phyloP scores from a whole-genome alignment of 2,329 filamentous ascomycete genomes.

The Penicillium palitans region DNA sequence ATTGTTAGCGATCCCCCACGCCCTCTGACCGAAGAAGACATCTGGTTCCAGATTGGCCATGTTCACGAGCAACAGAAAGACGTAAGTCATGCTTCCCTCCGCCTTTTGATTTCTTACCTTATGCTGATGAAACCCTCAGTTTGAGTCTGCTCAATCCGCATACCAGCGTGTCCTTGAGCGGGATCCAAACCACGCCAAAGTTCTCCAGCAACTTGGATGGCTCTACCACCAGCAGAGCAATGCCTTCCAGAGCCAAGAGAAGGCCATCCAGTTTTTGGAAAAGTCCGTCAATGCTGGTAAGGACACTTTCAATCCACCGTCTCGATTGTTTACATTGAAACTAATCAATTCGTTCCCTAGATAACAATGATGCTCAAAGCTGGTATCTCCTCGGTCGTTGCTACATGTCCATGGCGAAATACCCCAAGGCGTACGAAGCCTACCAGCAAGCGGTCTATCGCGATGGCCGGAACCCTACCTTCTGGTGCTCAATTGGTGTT shows the following conservation, averaged over 20 bases:
- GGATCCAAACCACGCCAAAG: conserved; percentile 95
- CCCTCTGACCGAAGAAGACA: conserved; percentile 93
- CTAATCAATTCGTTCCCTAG: conserved; percentile 47
- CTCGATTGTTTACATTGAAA: not conserved
- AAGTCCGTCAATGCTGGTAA: conserved; percentile 91
- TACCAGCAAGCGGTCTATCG: conserved; percentile 99
- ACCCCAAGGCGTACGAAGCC: conserved; percentile 96
- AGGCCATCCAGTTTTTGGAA: conserved; percentile 94
- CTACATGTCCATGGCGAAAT: conserved; percentile 99
- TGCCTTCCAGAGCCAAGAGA: conserved; percentile 87
- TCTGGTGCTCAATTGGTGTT: conserved; percentile 99
- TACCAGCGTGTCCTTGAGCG: conserved; percentile 92
- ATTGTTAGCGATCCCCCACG: conserved; percentile 91
- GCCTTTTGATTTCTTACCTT: not conserved
- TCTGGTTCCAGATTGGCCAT: conserved; percentile 99
- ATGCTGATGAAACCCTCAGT: conserved; percentile 58
- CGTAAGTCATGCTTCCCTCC: conserved; percentile 56
- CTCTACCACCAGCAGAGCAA: conserved; percentile 94
- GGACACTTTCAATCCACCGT: conserved; percentile 29
- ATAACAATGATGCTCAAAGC: conserved; percentile 93
- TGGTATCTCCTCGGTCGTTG: conserved; percentile 97
- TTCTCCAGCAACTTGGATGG: conserved; percentile 96
- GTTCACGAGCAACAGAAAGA: conserved; percentile 99
- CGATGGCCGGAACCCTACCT: conserved; percentile 94
- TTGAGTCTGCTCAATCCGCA: conserved; percentile 86